A percentile compares a stretch with the other conserved stretches of the same genome.
Evolutionary conservation across 345 rosid genomes (phyloP).

Genomic region (Rubroshorea leprosula): DNA sequence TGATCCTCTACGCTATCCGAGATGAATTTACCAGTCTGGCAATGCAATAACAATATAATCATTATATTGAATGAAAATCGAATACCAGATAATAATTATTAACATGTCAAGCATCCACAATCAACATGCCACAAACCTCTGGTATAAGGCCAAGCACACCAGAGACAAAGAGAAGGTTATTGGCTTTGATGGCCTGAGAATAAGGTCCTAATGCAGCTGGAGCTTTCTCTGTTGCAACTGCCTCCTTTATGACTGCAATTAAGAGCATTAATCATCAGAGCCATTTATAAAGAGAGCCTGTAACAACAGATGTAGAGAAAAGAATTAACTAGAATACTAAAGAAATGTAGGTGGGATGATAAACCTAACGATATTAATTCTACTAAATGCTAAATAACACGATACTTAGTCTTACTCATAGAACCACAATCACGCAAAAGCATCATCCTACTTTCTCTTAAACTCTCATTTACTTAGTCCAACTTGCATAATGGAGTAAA

Average conservation of each 20-base stretch:
- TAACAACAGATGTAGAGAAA: neutral
- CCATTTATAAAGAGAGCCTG: neutral
- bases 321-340: neutral
- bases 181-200: slow-evolving; percentile 82
- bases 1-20: slow-evolving; percentile 72
- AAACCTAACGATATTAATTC: too few species aligned
- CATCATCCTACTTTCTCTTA: neutral
- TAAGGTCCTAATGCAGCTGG: slow-evolving; percentile 94
- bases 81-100: neutral
- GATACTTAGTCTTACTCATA: neutral
- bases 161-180: slow-evolving; percentile 69
- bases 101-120: slow-evolving; percentile 7
- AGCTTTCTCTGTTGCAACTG: slow-evolving; percentile 70
- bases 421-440: neutral
- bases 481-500: neutral
- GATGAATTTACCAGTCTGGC: slow-evolving; percentile 70
- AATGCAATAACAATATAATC: slow-evolving; percentile 14
- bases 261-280: neutral
- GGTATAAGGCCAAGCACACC: slow-evolving; percentile 87
- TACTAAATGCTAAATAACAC: too few species aligned
- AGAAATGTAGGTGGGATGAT: too few species aligned
- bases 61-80: neutral
- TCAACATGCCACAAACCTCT: slow-evolving; percentile 42
- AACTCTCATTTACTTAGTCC: neutral
- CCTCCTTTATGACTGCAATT: slow-evolving; percentile 59